These are phyloP conservation scores for Excoecaria cochinchinensis DNA, from an alignment of 345 rosid species.

Conservation along the genomic window DNA sequence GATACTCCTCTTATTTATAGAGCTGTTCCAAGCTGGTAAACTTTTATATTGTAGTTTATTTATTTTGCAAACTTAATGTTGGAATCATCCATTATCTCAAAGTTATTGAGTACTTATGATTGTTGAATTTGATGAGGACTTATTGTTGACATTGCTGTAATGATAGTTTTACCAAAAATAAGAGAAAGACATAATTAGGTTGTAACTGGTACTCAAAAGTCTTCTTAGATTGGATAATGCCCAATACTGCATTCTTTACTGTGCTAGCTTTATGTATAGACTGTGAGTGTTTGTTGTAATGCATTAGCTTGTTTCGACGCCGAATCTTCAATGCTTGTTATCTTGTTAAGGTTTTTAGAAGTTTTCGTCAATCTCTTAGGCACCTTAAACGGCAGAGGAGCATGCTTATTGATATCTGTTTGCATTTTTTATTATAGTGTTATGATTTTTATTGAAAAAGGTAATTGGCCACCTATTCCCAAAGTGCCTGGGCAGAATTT, in stretches of 20 bases:
- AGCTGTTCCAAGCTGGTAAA: conserved; percentile 97
- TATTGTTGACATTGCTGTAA: background rate
- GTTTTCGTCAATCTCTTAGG: too few relatives aligned
- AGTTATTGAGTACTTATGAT: background rate
- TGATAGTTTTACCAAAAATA: background rate
- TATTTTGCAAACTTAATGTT: background rate
- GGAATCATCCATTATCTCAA: background rate
- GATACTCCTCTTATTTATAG: conserved; percentile 92
- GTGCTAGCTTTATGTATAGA: background rate
- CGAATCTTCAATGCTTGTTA: background rate
- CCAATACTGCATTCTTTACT: background rate
- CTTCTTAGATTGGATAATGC: background rate
- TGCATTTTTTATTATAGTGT: background rate
- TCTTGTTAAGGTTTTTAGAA: too few relatives aligned
- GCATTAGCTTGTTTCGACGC: background rate
- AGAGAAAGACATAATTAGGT: background rate
- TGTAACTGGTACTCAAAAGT: background rate
- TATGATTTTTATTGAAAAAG: background rate
- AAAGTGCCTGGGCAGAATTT: background rate
- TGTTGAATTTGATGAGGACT: background rate
- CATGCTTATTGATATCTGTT: background rate
- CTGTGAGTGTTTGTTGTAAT: background rate
- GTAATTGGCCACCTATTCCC: background rate
- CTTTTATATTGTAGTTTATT: background rate
- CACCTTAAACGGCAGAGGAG: background rate